These are phyloP conservation scores for Nothophaeocryptopus gaeumannii DNA, from an alignment of 2,329 filamentous ascomycete genomes.

Conservation along the genomic window DNA sequence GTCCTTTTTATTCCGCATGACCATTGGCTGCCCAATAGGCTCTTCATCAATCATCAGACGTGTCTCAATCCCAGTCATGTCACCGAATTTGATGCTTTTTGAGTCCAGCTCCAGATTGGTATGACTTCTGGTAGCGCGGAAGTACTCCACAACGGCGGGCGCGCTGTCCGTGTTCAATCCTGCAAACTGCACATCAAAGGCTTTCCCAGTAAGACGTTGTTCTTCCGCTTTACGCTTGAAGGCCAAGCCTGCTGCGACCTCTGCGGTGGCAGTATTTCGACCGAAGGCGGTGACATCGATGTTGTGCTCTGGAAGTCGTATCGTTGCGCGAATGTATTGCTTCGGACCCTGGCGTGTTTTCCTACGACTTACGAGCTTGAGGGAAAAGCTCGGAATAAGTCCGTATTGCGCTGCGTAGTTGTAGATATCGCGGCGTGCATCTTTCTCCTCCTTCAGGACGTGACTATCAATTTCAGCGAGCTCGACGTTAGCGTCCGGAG, in stretches of 20 bases:
- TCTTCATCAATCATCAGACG: conserved; percentile 32
- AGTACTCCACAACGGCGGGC: conserved; percentile 39
- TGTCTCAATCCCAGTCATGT: conserved; percentile 13
- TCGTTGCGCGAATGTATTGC: conserved; percentile 9
- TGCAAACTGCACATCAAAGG: conserved; percentile 26
- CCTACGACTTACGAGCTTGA: conserved; percentile 1
- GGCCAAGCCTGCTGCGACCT: conserved; percentile 37
- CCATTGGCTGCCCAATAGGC: conserved; percentile 30
- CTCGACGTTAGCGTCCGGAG: conserved; percentile 4
- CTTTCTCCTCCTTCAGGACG: conserved; percentile 24
- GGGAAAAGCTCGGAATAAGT: conserved; percentile 31
- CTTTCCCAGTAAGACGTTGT: conserved; percentile 23
- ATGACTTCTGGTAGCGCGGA: conserved; percentile 21
- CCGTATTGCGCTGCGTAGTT: conserved; percentile 44
- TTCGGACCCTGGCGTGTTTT: neutral
- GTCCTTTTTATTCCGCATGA: conserved; percentile 36
- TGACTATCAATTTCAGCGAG: conserved; percentile 17
- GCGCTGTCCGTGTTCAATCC: conserved; percentile 36
- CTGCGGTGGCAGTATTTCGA: conserved; percentile 29
- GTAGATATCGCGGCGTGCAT: conserved; percentile 37
- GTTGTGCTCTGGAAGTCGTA: conserved; percentile 38
- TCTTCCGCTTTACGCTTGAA: conserved; percentile 42
- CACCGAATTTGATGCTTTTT: conserved; percentile 7
- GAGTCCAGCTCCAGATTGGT: conserved; percentile 24
- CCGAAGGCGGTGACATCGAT: conserved; percentile 35